These are phyloP conservation scores for Penicillium maclennaniae DNA, from an alignment of 495 filamentous ascomycete genomes.

Conservation along the genomic window DNA sequence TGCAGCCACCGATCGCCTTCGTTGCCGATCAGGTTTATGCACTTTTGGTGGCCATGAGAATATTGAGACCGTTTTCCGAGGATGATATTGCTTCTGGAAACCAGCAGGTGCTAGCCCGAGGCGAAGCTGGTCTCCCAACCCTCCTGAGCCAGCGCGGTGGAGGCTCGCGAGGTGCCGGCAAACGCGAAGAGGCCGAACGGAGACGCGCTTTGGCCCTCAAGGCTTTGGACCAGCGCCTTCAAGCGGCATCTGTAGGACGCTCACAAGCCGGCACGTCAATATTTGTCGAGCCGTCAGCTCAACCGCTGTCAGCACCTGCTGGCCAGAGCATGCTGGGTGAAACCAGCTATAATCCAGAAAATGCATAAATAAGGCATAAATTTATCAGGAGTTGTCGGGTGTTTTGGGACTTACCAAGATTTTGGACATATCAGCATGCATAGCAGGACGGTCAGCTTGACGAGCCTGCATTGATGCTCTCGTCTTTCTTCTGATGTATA, in stretches of 20 bases:
- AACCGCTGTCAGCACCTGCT: conserved; percentile 30
- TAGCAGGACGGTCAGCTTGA: conserved; percentile 1
- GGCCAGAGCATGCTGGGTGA: conserved; percentile 58
- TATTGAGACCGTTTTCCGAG: conserved; percentile 83
- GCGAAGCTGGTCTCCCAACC: conserved; percentile 62
- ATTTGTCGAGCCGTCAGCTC: conserved; percentile 38
- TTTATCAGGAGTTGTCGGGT: conserved; percentile 4
- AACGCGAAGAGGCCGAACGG: conserved; percentile 87
- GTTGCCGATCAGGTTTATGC: conserved; percentile 73
- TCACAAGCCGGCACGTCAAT: conserved; percentile 27
- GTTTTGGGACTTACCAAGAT: background rate
- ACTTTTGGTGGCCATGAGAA: conserved; percentile 62
- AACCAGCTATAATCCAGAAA: conserved; percentile 65
- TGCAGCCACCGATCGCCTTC: conserved; percentile 71
- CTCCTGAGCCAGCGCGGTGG: conserved; percentile 47
- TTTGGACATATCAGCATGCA: conserved; percentile 16
- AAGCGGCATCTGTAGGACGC: conserved; percentile 65
- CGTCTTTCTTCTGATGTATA: conserved; percentile 12
- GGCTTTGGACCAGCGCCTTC: conserved; percentile 85
- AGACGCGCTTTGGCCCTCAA: conserved; percentile 84
- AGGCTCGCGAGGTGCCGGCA: conserved; percentile 42
- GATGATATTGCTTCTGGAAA: conserved; percentile 80
- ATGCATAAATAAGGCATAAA: conserved; percentile 31
- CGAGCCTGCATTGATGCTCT: background rate
- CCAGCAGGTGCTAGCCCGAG: conserved; percentile 62